Evolutionary conservation across 2,329 filamentous ascomycete species (phyloP).

Genomic region (Coniella vitis): DNA sequence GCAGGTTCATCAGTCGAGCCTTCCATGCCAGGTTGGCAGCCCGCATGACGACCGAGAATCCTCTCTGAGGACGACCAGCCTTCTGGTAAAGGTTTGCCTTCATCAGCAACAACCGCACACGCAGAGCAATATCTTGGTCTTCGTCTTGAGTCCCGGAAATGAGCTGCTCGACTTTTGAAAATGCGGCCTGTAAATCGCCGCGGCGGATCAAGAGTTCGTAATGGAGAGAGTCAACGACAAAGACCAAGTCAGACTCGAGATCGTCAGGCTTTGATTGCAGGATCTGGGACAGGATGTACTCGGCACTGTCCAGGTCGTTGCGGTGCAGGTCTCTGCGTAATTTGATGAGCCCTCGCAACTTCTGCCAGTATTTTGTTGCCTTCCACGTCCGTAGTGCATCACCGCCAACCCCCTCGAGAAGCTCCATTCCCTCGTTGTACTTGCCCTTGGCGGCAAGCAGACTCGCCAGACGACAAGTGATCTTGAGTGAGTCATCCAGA

Average conservation of each 20-base stretch:
- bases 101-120: slow-evolving; percentile 63
- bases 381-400: slow-evolving; percentile 63
- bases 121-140: slow-evolving; percentile 52
- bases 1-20: slow-evolving; percentile 57
- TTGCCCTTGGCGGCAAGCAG: slow-evolving; percentile 59
- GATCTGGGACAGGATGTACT: slow-evolving; percentile 44
- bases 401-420: slow-evolving; percentile 41
- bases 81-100: slow-evolving; percentile 66
- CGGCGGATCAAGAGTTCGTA: slow-evolving; percentile 44
- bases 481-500: slow-evolving; percentile 73
- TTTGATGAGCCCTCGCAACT: slow-evolving; percentile 60
- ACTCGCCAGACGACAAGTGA: slow-evolving; percentile 64
- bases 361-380: slow-evolving; percentile 65
- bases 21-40: slow-evolving; percentile 69
- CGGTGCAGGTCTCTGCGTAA: slow-evolving; percentile 55
- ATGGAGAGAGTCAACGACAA: slow-evolving; percentile 44
- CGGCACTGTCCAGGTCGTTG: slow-evolving; percentile 44
- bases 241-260: slow-evolving; percentile 45
- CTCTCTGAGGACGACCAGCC: slow-evolving; percentile 63
- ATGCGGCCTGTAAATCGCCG: slow-evolving; percentile 41
- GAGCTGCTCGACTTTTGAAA: slow-evolving; percentile 40
- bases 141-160: slow-evolving; percentile 36
- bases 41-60: slow-evolving; percentile 69
- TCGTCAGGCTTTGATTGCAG: slow-evolving; percentile 45
- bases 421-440: slow-evolving; percentile 60